A percentile compares a stretch with the other conserved stretches of the same genome.
Conservation (phyloP, 257 asterid species). For the Avicennia marina region DNA sequence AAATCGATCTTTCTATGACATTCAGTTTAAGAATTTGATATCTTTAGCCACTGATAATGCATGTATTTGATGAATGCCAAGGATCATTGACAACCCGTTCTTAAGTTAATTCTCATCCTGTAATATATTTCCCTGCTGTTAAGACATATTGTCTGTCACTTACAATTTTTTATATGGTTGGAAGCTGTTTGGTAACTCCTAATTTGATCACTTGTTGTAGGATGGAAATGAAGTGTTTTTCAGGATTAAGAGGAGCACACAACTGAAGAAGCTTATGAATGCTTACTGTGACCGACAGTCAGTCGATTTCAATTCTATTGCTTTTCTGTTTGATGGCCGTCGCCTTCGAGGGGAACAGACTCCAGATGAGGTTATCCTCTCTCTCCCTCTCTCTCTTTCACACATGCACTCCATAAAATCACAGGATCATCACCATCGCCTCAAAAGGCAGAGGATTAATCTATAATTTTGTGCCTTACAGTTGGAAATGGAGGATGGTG, state of each 20-base stretch:
- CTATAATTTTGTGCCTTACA: conserved; percentile 4
- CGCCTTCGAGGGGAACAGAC: conserved; percentile 49
- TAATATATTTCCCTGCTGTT: not conserved
- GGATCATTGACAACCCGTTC: no score
- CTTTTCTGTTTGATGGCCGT: conserved; percentile 58
- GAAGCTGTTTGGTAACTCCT: not conserved
- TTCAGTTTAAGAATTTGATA: no score
- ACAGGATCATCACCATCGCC: not conserved
- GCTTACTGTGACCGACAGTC: conserved; percentile 69
- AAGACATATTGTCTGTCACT: not conserved
- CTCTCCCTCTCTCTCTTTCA: not conserved
- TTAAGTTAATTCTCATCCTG: no score
- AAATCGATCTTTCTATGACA: no score
- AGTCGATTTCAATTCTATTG: conserved; percentile 46
- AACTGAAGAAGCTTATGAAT: conserved; percentile 65
- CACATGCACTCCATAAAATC: not conserved
- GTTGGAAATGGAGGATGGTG: conserved; percentile 51
- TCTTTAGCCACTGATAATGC: no score
- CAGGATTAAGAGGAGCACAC: conserved; percentile 70
- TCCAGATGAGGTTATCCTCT: conserved; percentile 41
- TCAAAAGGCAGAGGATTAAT: not conserved
- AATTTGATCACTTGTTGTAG: conserved; percentile 17
- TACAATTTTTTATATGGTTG: no score
- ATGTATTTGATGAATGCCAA: no score
- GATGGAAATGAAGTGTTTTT: conserved; percentile 52